A percentile compares a stretch with the other conserved stretches of the same genome.
Evolutionary conservation across 2,329 filamentous ascomycete genomes (phyloP).

Genomic region (Aspergillus melleus): DNA sequence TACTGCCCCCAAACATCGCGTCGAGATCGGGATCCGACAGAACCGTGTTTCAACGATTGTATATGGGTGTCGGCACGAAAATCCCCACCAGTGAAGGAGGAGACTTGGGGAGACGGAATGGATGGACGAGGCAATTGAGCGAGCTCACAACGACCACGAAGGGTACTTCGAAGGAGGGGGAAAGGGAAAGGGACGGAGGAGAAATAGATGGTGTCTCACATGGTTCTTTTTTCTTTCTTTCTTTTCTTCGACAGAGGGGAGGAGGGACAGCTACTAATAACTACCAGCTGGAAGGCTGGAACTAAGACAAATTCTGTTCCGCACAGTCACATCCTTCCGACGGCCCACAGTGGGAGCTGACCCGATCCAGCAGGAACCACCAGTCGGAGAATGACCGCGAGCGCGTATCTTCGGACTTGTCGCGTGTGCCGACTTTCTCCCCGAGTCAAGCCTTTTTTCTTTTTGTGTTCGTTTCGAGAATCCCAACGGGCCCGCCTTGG

Average conservation of each 20-base stretch:
- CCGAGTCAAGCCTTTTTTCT: conserved; percentile 7
- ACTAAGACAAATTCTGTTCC: conserved; percentile 10
- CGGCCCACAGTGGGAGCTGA: conserved; percentile 8
- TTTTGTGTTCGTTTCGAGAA: conserved; percentile 12
- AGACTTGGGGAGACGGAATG: conserved; percentile 18
- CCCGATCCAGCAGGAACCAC: conserved; percentile 6
- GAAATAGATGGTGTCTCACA: conserved; percentile 16
- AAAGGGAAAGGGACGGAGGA: conserved; percentile 9
- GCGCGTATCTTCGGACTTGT: not conserved
- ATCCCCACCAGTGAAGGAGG: conserved; percentile 17
- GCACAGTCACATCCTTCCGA: conserved; percentile 5
- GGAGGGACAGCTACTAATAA: conserved; percentile 12
- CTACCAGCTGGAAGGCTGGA: conserved; percentile 6
- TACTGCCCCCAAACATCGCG: conserved; percentile 20
- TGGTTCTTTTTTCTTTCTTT: conserved; percentile 23
- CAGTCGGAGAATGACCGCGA: conserved; percentile 10
- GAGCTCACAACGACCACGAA: not conserved
- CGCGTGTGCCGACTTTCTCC: conserved; percentile 10
- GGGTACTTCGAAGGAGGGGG: conserved; percentile 1
- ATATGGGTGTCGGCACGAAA: not conserved
- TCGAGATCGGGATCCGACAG: conserved; percentile 14
- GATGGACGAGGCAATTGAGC: not conserved
- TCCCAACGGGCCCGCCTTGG: not conserved
- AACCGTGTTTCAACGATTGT: conserved; percentile 8
- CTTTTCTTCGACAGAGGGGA: conserved; percentile 9